phyloP scores from a whole-genome alignment of 2,329 filamentous ascomycete genomes.

The Parastagonospora nodorum region DNA sequence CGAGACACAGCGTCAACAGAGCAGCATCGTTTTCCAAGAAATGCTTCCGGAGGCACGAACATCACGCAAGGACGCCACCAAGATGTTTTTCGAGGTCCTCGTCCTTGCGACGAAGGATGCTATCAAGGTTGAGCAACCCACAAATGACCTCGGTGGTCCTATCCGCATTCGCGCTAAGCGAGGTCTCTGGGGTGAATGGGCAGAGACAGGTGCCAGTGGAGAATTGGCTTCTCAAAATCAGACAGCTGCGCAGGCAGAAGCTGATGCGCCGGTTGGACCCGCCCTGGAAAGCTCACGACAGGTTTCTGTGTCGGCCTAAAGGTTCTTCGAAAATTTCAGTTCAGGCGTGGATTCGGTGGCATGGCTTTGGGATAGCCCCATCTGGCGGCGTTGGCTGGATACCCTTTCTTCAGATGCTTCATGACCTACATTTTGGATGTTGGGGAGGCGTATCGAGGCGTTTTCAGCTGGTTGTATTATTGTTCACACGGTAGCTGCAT shows the following conservation, averaged over 20 bases:
- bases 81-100: conserved; percentile 98
- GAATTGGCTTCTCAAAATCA: conserved; percentile 30
- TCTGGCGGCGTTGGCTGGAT: conserved; percentile 41
- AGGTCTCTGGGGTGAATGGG: conserved; percentile 97
- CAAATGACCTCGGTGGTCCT: conserved; percentile 71
- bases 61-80: conserved; percentile 88
- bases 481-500: conserved; percentile 18
- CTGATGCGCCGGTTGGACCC: conserved; percentile 23
- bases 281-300: conserved; percentile 25
- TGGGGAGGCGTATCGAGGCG: conserved; percentile 21
- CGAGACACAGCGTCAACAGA: conserved; percentile 73
- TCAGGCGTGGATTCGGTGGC: conserved; percentile 6
- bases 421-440: conserved; percentile 18
- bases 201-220: conserved; percentile 62
- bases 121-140: conserved; percentile 89
- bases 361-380: conserved; percentile 14
- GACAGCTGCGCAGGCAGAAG: conserved; percentile 20
- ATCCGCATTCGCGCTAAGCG: conserved; percentile 88
- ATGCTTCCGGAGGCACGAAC: conserved; percentile 82
- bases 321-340: conserved; percentile 7
- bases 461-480: conserved; percentile 11
- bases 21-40: conserved; percentile 85
- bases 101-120: conserved; percentile 97
- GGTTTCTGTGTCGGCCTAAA: conserved; percentile 30
- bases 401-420: conserved; percentile 32